Evolutionary conservation across 2,329 filamentous ascomycete species (phyloP).

Genomic region (Epichloe sibirici): DNA sequence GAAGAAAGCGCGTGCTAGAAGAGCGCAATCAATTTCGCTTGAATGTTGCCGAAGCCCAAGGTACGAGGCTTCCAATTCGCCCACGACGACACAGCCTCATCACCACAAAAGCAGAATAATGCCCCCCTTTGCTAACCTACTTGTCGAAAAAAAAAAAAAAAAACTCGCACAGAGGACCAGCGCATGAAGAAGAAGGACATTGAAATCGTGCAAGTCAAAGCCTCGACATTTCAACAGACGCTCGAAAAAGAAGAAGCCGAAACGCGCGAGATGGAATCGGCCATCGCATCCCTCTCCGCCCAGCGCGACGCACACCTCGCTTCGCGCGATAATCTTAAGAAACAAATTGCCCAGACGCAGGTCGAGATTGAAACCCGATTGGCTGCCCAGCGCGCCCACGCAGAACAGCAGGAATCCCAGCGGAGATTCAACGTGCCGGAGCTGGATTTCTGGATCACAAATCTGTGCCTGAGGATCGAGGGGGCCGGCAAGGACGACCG

Average conservation of each 20-base stretch:
- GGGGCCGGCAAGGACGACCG: slow-evolving; percentile 74
- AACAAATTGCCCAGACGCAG: slow-evolving; percentile 55
- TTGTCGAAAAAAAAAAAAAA: not conserved
- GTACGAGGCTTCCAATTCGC: slow-evolving; percentile 33
- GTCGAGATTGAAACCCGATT: slow-evolving; percentile 55
- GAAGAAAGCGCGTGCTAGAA: slow-evolving; percentile 77
- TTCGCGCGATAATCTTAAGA: slow-evolving; percentile 42
- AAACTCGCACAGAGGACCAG: slow-evolving; percentile 58
- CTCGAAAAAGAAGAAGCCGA: slow-evolving; percentile 68
- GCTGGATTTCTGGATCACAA: slow-evolving; percentile 90
- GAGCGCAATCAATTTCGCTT: slow-evolving; percentile 91
- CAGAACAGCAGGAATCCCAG: slow-evolving; percentile 68
- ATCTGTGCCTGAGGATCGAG: slow-evolving; percentile 79
- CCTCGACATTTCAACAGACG: slow-evolving; percentile 57
- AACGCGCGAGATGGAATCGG: slow-evolving; percentile 58
- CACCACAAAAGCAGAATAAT: not conserved
- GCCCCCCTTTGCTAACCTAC: slow-evolving; percentile 1
- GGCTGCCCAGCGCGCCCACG: slow-evolving; percentile 60
- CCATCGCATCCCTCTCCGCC: slow-evolving; percentile 44
- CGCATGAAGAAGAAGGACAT: slow-evolving; percentile 81
- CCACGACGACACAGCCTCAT: not conserved
- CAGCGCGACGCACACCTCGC: slow-evolving; percentile 50
- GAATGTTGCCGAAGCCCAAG: slow-evolving; percentile 80
- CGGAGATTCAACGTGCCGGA: slow-evolving; percentile 84
- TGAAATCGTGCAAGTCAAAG: slow-evolving; percentile 65